These are phyloP conservation scores for Quercus berberidifolia DNA, from an alignment of 306 rosid species.

Conservation along the genomic window DNA sequence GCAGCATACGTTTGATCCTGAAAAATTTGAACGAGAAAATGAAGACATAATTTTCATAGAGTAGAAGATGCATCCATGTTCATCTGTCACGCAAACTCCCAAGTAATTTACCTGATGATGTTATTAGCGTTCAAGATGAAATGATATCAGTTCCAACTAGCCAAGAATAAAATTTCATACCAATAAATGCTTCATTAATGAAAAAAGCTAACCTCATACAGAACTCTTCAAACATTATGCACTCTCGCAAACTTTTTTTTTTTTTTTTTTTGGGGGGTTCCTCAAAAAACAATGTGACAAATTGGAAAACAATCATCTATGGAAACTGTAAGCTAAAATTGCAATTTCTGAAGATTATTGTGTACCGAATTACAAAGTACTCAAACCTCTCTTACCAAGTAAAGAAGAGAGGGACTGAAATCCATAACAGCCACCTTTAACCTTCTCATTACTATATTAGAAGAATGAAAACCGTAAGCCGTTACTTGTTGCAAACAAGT, in stretches of 20 bases:
- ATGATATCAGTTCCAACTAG: background rate
- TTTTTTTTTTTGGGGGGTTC: background rate
- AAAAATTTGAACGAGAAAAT: background rate
- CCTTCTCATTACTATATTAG: constrained; percentile 55
- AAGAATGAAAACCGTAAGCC: constrained; percentile 71
- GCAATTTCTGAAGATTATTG: constrained; percentile 60
- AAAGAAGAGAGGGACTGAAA: constrained; percentile 57
- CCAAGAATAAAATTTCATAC: constrained; percentile 1
- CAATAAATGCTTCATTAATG: constrained; percentile 28
- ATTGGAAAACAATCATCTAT: constrained; percentile 49
- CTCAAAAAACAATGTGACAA: constrained; percentile 52
- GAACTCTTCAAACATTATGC: constrained; percentile 47
- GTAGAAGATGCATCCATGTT: background rate
- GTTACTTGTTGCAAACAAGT: constrained; percentile 81
- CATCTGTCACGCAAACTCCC: background rate
- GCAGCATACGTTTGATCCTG: background rate
- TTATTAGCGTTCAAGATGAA: background rate
- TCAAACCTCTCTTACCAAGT: constrained; percentile 50
- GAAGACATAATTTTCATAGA: no score
- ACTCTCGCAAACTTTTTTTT: constrained; percentile 43
- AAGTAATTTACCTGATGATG: background rate
- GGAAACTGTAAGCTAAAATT: constrained; percentile 43
- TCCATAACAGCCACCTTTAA: constrained; percentile 57
- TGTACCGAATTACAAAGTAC: constrained; percentile 52
- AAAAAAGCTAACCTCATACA: constrained; percentile 19